phyloP scores from a whole-genome alignment of 1,284 basidiomycete species.

The Austroboletus niveus region DNA sequence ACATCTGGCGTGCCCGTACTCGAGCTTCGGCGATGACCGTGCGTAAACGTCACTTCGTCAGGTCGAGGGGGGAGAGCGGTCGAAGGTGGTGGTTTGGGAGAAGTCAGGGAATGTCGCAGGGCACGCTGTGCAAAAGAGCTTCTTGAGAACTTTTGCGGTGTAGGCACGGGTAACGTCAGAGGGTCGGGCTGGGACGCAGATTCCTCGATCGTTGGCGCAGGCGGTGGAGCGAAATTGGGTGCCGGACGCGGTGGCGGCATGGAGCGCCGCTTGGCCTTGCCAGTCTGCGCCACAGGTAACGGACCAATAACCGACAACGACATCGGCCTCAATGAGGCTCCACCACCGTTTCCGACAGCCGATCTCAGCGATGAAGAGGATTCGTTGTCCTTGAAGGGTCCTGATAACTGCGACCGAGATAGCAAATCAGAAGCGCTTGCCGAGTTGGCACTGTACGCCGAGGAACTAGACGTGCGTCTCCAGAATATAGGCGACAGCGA shows the following conservation, averaged over 20 bases:
- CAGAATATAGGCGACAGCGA: conserved; percentile 52
- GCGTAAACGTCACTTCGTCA: conserved; percentile 42
- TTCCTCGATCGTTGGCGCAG: conserved; percentile 47
- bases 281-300: conserved; percentile 10
- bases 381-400: conserved; percentile 4
- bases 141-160: conserved; percentile 44
- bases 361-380: conserved; percentile 10
- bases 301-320: conserved; percentile 17
- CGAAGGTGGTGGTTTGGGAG: conserved; percentile 61
- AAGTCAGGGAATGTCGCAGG: conserved; percentile 57
- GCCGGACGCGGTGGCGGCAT: conserved; percentile 70
- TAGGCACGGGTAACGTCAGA: conserved; percentile 43
- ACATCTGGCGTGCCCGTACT: conserved; percentile 13
- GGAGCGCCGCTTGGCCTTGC: conserved; percentile 50
- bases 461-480: conserved; percentile 59
- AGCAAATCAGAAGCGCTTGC: conserved; percentile 48
- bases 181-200: conserved; percentile 26
- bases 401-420: conserved; percentile 21
- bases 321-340: conserved; percentile 16
- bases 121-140: conserved; percentile 52
- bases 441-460: conserved; percentile 49
- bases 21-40: conserved; percentile 37
- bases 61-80: conserved; percentile 56
- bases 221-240: conserved; percentile 65
- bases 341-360: conserved; percentile 4